A percentile compares a stretch with the other conserved stretches of the same genome.
These are phyloP conservation scores for Lasiosphaeria miniovina DNA, from an alignment of 495 filamentous ascomycete species.

Conservation along the genomic window DNA sequence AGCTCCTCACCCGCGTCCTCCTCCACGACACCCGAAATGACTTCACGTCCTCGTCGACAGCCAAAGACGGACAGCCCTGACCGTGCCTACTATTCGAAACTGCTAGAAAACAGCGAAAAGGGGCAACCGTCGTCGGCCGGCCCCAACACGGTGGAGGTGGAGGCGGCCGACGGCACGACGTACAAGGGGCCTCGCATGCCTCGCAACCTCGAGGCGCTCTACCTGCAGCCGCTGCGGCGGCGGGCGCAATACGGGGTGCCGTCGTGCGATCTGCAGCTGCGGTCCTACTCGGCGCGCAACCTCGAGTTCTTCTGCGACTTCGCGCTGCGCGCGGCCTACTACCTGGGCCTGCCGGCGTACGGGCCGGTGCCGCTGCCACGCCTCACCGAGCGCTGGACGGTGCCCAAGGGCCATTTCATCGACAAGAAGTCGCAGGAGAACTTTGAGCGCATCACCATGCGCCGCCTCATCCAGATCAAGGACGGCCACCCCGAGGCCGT, in stretches of 20 bases:
- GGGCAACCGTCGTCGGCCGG: no score
- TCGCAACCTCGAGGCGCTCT: constrained; percentile 63
- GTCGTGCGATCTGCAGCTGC: constrained; percentile 85
- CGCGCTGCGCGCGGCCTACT: constrained; percentile 91
- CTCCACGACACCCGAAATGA: no score
- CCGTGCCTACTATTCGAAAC: no score
- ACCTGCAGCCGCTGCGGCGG: constrained; percentile 80
- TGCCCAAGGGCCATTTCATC: constrained; percentile 84
- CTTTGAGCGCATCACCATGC: constrained; percentile 84
- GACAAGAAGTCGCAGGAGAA: constrained; percentile 98
- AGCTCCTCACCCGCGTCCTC: no score
- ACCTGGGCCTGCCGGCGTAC: constrained; percentile 77
- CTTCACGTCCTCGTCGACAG: no score
- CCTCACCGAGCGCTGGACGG: constrained; percentile 88
- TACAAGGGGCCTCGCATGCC: constrained; percentile 26
- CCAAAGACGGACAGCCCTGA: no score
- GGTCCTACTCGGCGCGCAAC: constrained; percentile 86
- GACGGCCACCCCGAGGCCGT: constrained; percentile 89
- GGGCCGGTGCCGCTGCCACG: constrained; percentile 88
- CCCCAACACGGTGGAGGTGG: no score
- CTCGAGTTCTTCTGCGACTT: constrained; percentile 95
- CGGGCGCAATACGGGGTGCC: constrained; percentile 70
- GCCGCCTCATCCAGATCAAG: constrained; percentile 86
- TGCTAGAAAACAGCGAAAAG: no score
- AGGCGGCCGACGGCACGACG: no score